Conservation (phyloP, 2,329 filamentous ascomycete species). For the Dactylonectria estremocensis region DNA sequence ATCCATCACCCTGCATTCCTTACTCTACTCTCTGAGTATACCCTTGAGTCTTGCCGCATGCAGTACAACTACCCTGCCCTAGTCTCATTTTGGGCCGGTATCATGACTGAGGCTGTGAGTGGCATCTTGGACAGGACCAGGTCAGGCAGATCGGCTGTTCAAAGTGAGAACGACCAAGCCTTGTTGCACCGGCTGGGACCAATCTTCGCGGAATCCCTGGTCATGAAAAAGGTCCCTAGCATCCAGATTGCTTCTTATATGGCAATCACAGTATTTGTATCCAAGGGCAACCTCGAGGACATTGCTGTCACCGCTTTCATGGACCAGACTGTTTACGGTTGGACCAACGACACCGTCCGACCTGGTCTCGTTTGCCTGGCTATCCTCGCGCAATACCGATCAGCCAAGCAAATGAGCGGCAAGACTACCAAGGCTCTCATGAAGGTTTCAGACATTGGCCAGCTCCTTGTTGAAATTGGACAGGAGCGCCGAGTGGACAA, state of each 20-base stretch:
- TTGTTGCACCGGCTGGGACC: conserved; percentile 77
- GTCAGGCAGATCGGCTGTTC: conserved; percentile 82
- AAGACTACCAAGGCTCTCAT: conserved; percentile 79
- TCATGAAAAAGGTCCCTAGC: conserved; percentile 82
- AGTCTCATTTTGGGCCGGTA: conserved; percentile 91
- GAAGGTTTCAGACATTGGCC: conserved; percentile 73
- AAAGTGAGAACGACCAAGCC: conserved; percentile 86
- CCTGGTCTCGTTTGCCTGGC: conserved; percentile 85
- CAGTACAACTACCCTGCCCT: conserved; percentile 83
- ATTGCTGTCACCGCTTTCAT: conserved; percentile 87
- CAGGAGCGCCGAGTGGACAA: conserved; percentile 78
- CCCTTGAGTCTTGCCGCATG: conserved; percentile 79
- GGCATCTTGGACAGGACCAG: conserved; percentile 84
- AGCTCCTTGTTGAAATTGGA: conserved; percentile 73
- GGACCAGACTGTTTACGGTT: conserved; percentile 87
- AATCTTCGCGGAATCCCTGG: conserved; percentile 83
- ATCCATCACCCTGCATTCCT: conserved; percentile 85
- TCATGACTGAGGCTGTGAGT: conserved; percentile 88
- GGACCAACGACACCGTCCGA: conserved; percentile 80
- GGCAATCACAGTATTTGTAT: conserved; percentile 87
- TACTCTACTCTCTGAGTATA: conserved; percentile 82
- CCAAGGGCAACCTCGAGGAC: conserved; percentile 86
- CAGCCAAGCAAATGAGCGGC: conserved; percentile 77
- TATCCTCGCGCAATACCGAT: conserved; percentile 85
- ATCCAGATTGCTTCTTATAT: conserved; percentile 92